phyloP scores from a whole-genome alignment of 352 stramenopile species.

The Thraustotheca clavata region DNA sequence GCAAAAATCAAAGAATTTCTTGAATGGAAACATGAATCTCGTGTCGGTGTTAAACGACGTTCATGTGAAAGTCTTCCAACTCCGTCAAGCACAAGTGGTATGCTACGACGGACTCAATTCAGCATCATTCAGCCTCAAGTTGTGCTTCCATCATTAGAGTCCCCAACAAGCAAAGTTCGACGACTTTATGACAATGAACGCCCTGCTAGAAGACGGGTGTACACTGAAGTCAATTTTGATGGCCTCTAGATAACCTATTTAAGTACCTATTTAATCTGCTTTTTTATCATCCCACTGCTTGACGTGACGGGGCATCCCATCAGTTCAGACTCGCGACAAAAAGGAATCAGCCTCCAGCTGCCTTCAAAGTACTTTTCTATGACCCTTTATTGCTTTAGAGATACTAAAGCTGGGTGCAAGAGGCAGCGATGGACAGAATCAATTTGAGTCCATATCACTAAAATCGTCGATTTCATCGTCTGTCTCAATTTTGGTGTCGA shows the following conservation, averaged over 20 bases:
- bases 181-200: conserved; percentile 2
- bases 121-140: conserved; percentile 6
- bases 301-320: background rate
- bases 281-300: background rate
- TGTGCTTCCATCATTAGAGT: background rate
- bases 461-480: conserved; percentile 1
- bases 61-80: background rate
- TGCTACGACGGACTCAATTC: background rate
- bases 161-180: background rate
- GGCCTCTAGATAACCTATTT: conserved; percentile 7
- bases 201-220: conserved; percentile 7
- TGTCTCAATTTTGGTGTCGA: conserved; percentile 3
- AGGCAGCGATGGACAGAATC: background rate
- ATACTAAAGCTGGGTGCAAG: background rate
- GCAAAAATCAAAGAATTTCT: conserved; percentile 12
- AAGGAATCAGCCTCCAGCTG: background rate
- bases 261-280: background rate
- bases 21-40: conserved; percentile 12
- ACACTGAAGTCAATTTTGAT: conserved; percentile 23
- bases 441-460: conserved; percentile 3
- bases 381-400: background rate
- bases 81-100: background rate
- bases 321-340: background rate
- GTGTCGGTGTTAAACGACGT: conserved; percentile 7
- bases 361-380: background rate